Percentiles rank a stretch among this genome's conserved stretches.
Evolutionary conservation across 257 asterid species (phyloP).

Genomic region (Fraxinus anomala): DNA sequence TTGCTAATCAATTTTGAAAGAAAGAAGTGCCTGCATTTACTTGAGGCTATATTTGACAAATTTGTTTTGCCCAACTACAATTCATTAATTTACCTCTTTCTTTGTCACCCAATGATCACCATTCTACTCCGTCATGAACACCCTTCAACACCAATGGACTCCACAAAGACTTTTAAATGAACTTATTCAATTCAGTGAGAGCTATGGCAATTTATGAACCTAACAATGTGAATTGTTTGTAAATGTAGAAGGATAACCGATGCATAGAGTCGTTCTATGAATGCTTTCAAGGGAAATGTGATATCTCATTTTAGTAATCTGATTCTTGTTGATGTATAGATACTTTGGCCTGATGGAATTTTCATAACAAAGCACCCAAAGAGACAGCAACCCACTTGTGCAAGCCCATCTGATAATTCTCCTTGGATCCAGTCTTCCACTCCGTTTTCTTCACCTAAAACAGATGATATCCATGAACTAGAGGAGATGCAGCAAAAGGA

Average conservation of each 20-base stretch:
- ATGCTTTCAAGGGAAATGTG: constrained; percentile 13
- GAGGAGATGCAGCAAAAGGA: constrained; percentile 73
- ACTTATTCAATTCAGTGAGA: not conserved
- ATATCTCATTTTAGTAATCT: constrained; percentile 21
- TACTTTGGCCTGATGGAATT: constrained; percentile 96
- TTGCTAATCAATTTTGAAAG: not conserved
- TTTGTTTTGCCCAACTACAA: no score
- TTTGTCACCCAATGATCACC: not conserved
- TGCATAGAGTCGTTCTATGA: constrained; percentile 22
- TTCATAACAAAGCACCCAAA: constrained; percentile 93
- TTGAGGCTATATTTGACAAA: not conserved
- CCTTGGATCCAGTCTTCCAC: constrained; percentile 42
- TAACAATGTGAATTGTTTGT: not conserved
- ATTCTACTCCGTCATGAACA: not conserved
- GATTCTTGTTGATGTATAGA: constrained; percentile 42
- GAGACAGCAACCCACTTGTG: constrained; percentile 60
- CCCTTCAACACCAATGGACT: not conserved
- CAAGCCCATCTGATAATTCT: constrained; percentile 44
- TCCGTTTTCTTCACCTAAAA: constrained; percentile 53
- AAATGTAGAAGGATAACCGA: not conserved
- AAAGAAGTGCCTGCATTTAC: not conserved
- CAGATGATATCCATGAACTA: constrained; percentile 44
- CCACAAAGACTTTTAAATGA: constrained; percentile 5
- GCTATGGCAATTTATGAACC: not conserved
- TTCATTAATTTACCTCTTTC: not conserved